Percentiles rank a stretch among this genome's conserved stretches.
Conservation (phyloP, 192 early-diverging fungal species). For the Linnemannia zychae region DNA sequence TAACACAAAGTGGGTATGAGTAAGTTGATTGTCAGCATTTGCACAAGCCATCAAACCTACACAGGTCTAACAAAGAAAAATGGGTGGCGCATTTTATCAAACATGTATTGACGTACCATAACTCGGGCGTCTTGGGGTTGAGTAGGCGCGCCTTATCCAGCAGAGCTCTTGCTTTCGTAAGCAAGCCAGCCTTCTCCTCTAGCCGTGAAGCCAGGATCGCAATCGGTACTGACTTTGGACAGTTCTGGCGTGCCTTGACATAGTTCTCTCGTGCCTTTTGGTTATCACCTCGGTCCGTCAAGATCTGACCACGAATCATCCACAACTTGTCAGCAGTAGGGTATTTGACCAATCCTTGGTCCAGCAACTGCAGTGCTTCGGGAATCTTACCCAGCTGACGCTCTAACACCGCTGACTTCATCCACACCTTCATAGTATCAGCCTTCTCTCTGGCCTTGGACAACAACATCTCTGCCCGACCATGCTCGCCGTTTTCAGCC, state of each 20-base stretch:
- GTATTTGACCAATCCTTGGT: slow-evolving; percentile 76
- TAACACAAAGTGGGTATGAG: neutral
- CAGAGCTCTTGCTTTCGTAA: slow-evolving; percentile 83
- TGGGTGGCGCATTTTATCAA: neutral
- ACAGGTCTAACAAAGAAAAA: neutral
- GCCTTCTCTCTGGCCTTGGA: slow-evolving; percentile 80
- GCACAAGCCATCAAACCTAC: neutral
- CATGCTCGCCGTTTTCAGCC: slow-evolving; percentile 86
- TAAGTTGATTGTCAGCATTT: neutral
- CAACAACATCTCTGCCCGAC: slow-evolving; percentile 82
- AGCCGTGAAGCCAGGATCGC: slow-evolving; percentile 88
- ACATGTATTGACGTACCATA: slow-evolving; percentile 74
- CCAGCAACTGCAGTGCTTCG: slow-evolving; percentile 76
- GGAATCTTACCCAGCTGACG: slow-evolving; percentile 76
- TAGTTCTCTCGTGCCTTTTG: slow-evolving; percentile 79
- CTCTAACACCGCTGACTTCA: slow-evolving; percentile 93
- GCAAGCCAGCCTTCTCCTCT: slow-evolving; percentile 76
- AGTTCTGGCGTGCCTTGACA: slow-evolving; percentile 78
- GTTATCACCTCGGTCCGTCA: slow-evolving; percentile 71
- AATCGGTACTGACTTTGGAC: slow-evolving; percentile 80
- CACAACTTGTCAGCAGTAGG: slow-evolving; percentile 90
- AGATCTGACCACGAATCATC: slow-evolving; percentile 93
- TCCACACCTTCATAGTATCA: slow-evolving; percentile 91
- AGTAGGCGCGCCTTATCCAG: slow-evolving; percentile 89
- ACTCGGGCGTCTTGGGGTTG: slow-evolving; percentile 81